Evolutionary conservation across 495 filamentous ascomycete species (phyloP).

Genomic region (Aspergillus sclerotioniger): DNA sequence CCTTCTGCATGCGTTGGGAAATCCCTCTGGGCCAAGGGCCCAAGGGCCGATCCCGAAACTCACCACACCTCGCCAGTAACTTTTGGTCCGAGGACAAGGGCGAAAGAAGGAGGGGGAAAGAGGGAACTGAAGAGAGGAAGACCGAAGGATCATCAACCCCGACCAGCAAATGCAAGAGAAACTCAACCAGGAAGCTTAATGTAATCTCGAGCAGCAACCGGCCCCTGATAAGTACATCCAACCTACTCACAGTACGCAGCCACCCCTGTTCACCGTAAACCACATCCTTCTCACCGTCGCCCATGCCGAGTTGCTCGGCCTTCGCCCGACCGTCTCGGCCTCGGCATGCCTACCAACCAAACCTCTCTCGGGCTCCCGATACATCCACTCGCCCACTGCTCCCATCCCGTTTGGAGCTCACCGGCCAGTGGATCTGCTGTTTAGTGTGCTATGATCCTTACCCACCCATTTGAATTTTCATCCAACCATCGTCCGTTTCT

Average conservation of each 20-base stretch:
- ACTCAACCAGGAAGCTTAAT: background rate
- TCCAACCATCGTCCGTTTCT: constrained; percentile 5
- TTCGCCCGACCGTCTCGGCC: background rate
- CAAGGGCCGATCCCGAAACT: constrained; percentile 3
- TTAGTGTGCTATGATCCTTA: background rate
- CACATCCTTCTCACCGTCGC: background rate
- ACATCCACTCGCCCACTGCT: background rate
- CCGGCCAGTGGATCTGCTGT: constrained; percentile 10
- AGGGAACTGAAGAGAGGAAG: background rate
- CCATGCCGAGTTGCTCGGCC: background rate
- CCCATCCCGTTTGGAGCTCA: constrained; percentile 18
- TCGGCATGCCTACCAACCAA: background rate
- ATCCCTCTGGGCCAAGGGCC: background rate
- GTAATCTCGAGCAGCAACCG: background rate
- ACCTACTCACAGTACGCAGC: background rate
- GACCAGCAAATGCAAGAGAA: background rate
- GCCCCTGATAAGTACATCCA: no score
- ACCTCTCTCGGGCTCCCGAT: constrained; percentile 16
- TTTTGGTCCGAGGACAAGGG: no score
- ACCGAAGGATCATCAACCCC: background rate
- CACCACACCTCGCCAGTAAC: background rate
- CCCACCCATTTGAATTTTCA: background rate
- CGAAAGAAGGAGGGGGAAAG: background rate
- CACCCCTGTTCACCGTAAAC: background rate
- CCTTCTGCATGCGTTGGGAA: background rate